Percentiles rank a stretch among this genome's conserved stretches.
Conservation (phyloP, 2,329 filamentous ascomycete species). For the Cladosporium sp. region DNA sequence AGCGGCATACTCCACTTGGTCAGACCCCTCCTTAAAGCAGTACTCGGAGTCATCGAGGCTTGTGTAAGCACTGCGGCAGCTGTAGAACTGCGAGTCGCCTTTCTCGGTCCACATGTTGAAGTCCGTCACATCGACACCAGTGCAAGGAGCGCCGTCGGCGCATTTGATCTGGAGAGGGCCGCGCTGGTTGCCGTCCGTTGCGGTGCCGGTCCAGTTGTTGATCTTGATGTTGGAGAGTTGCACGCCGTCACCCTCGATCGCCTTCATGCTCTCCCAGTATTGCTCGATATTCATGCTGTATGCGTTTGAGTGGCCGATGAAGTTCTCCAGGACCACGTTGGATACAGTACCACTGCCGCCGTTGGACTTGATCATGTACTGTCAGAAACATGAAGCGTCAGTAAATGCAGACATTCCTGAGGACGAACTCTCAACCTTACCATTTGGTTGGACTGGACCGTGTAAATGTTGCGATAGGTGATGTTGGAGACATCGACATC, state of each 20-base stretch:
- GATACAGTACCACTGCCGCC: slow-evolving; percentile 53
- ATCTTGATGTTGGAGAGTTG: slow-evolving; percentile 51
- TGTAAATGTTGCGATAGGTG: slow-evolving; percentile 55
- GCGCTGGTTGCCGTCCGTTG: slow-evolving; percentile 45
- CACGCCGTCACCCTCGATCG: slow-evolving; percentile 47
- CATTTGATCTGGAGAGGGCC: slow-evolving; percentile 53
- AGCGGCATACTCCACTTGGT: slow-evolving; percentile 27
- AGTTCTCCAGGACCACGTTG: slow-evolving; percentile 53
- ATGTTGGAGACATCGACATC: slow-evolving; percentile 50
- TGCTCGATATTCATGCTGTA: slow-evolving; percentile 55
- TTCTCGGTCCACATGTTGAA: slow-evolving; percentile 52
- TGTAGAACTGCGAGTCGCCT: slow-evolving; percentile 38
- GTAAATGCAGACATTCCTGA: neutral
- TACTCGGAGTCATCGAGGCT: slow-evolving; percentile 29
- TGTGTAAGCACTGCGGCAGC: slow-evolving; percentile 47
- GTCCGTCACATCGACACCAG: slow-evolving; percentile 47
- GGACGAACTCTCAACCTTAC: slow-evolving; percentile 24
- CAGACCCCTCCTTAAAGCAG: slow-evolving; percentile 39
- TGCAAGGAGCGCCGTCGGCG: slow-evolving; percentile 49
- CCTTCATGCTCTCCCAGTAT: slow-evolving; percentile 46
- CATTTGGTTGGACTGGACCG: slow-evolving; percentile 58
- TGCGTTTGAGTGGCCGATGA: slow-evolving; percentile 57
- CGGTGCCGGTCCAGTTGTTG: slow-evolving; percentile 54
- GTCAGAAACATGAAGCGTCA: slow-evolving; percentile 34
- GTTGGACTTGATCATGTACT: slow-evolving; percentile 56